Evolutionary conservation across 257 asterid genomes (phyloP).

Genomic region (Solanum megistacrolobum): DNA sequence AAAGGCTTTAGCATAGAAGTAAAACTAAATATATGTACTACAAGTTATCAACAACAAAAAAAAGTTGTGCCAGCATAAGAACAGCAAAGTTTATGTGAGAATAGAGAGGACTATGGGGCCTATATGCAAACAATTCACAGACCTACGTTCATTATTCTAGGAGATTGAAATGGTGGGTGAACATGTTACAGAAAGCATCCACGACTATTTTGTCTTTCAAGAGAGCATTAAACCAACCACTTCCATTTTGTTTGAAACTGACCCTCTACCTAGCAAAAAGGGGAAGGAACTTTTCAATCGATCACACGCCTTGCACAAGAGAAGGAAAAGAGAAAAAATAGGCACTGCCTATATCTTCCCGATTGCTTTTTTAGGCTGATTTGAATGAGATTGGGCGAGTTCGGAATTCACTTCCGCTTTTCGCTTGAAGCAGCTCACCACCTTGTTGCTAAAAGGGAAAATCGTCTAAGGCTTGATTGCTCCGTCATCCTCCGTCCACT

Average conservation of each 20-base stretch:
- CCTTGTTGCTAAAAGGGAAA: background rate
- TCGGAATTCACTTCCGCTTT: background rate
- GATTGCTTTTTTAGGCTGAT: background rate
- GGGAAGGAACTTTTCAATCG: background rate
- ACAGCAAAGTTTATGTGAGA: background rate
- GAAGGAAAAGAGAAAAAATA: background rate
- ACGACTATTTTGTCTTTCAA: background rate
- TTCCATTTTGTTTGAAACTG: background rate
- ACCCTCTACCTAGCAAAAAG: background rate
- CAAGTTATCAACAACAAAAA: background rate
- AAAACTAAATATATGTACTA: background rate
- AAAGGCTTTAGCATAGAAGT: background rate
- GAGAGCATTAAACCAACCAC: background rate
- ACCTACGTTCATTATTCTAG: background rate
- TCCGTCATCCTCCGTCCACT: background rate
- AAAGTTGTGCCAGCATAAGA: background rate
- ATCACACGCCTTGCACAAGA: background rate
- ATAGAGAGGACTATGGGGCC: background rate
- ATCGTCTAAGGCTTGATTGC: background rate
- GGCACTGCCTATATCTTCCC: background rate
- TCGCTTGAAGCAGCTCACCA: background rate
- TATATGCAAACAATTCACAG: background rate
- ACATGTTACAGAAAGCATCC: background rate
- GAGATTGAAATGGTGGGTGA: background rate
- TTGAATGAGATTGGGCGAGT: background rate